These are phyloP conservation scores for Phaeosphaeriaceae sp. DNA, from an alignment of 2,329 filamentous ascomycete genomes.

Conservation along the genomic window DNA sequence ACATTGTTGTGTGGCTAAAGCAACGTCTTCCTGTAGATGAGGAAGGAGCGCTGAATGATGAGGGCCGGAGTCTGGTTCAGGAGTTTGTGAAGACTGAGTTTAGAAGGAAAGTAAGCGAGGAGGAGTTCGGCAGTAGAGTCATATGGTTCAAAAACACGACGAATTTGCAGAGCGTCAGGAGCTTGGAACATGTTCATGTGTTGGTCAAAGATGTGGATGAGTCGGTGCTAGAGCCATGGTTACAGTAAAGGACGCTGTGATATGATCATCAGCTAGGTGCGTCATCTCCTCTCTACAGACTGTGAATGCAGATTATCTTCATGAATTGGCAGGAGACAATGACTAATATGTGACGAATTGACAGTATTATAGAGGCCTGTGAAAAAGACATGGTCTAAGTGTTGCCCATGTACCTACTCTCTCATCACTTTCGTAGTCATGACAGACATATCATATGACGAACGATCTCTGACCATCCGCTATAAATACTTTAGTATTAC, in stretches of 20 bases:
- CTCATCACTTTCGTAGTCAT: too few species aligned
- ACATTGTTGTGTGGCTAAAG: conserved; percentile 63
- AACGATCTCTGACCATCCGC: too few species aligned
- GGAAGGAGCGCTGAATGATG: conserved; percentile 38
- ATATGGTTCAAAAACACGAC: conserved; percentile 72
- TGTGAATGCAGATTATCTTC: too few species aligned
- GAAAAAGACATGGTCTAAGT: too few species aligned
- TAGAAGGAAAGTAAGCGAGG: conserved; percentile 48
- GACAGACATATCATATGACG: too few species aligned
- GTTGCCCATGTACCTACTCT: too few species aligned
- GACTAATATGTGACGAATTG: too few species aligned
- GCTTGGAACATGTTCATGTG: conserved; percentile 79
- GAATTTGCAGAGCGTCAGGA: conserved; percentile 64
- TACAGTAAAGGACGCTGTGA: background rate
- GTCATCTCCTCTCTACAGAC: too few species aligned
- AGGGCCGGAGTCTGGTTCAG: conserved; percentile 36
- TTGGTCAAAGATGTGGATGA: conserved; percentile 73
- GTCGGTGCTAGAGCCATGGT: conserved; percentile 34
- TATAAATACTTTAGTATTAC: too few species aligned
- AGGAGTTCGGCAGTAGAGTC: conserved; percentile 54
- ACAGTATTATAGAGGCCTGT: too few species aligned
- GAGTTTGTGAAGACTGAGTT: conserved; percentile 54
- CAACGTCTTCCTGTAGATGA: conserved; percentile 39
- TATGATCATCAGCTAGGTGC: too few species aligned
- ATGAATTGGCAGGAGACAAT: too few species aligned